Evolutionary conservation across 1,284 basidiomycete genomes (phyloP).

Genomic region (Pascua guehoae): DNA sequence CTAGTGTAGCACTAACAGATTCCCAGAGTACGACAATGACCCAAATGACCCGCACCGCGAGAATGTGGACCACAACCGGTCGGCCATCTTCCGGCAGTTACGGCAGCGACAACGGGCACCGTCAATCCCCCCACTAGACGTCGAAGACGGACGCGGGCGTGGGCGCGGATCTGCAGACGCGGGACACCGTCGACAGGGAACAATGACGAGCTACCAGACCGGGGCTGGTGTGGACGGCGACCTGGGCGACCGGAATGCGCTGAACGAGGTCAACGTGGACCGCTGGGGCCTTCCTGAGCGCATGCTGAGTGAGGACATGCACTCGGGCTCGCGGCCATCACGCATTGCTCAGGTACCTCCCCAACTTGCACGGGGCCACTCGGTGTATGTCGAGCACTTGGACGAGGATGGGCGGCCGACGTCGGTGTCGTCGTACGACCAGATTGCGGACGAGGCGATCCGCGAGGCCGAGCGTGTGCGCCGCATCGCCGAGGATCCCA

Average conservation of each 20-base stretch:
- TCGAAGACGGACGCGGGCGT: no score
- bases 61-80: conserved; percentile 28
- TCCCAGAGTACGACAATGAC: conserved; percentile 47
- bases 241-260: no score
- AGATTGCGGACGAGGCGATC: conserved; percentile 3
- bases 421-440: background rate
- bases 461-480: conserved; percentile 5
- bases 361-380: conserved; percentile 8
- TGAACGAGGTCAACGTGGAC: background rate
- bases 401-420: conserved; percentile 6
- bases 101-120: conserved; percentile 13
- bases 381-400: conserved; percentile 22
- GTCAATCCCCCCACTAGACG: conserved; percentile 12
- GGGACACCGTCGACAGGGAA: background rate
- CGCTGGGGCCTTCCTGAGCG: conserved; percentile 2
- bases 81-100: conserved; percentile 38
- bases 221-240: no score
- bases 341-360: conserved; percentile 10
- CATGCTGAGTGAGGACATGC: background rate
- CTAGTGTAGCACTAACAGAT: background rate
- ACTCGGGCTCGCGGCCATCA: background rate
- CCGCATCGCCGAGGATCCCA: background rate
- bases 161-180: background rate
- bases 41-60: conserved; percentile 16
- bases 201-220: no score